phyloP scores from a whole-genome alignment of 768 basidiomycete species.

The Panaeolus papilionaceus region DNA sequence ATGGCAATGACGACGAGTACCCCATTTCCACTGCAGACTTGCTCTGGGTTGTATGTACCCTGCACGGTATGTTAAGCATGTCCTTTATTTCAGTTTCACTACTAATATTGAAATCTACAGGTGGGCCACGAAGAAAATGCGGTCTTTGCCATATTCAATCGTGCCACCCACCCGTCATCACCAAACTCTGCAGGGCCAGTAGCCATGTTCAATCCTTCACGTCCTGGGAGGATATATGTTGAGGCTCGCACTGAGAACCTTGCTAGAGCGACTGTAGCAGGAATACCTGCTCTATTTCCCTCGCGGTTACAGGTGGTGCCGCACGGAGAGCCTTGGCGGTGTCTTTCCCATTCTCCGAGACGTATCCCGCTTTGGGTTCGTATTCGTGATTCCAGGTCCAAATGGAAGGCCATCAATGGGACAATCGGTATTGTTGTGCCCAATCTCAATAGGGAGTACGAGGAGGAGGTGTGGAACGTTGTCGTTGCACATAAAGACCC shows the following conservation, averaged over 20 bases:
- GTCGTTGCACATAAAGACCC: neutral
- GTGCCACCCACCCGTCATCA: neutral
- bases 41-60: too few relatives aligned
- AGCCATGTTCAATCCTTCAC: neutral
- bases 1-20: neutral
- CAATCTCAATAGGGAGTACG: neutral
- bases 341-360: neutral
- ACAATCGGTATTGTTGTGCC: neutral
- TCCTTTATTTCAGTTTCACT: too few relatives aligned
- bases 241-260: neutral
- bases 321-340: neutral
- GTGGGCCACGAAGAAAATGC: neutral
- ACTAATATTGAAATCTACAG: neutral
- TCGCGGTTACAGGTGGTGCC: neutral
- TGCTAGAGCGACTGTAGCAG: neutral
- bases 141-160: neutral
- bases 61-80: neutral
- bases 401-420: neutral
- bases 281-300: neutral
- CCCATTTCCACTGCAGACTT: neutral
- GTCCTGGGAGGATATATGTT: neutral
- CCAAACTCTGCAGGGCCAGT: neutral
- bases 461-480: neutral
- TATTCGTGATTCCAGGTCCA: neutral
- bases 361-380: neutral